Evolutionary conservation across 2,329 filamentous ascomycete species (phyloP), one percentile per base, ranked within the genome.

Genomic region (Epichloe hybrida): DNA sequence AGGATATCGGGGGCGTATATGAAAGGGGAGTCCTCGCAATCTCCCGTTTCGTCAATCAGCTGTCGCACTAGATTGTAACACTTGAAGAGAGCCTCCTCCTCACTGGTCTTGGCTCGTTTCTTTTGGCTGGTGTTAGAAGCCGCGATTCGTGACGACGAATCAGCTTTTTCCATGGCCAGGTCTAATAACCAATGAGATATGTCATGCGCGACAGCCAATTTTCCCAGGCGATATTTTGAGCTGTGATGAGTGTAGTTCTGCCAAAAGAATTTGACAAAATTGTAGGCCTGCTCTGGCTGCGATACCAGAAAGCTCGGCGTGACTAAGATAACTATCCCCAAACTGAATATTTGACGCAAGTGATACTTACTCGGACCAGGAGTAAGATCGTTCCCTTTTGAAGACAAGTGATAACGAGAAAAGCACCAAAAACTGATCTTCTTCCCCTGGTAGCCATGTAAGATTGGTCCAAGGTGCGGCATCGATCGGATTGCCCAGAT

Each of bases 1-100:
- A 83, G 75, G 1, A 55, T 61, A 3, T 66, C 57, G 13, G 72
- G 70, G 0, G 73, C 74, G 58, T 70, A 73, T 2, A 75, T 59
- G 5, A 81, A 57, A 3, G 70, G 65, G 21, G 53, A 39, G 27
- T 52, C 34, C 36, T 52, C 48, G 12, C 55, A 56, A 23, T 57
- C 54, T 37, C 49, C 38, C 20, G 54, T 42, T 13, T 45, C 49
- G 34, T 49, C 17, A 31, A 57, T 40, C 13, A 66, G 51, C 12
- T 53, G 45, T 48, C 47, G 55, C 9, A 62, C 12, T 8, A 61
- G 43, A 1, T 36, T 48, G 49, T 44, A 61, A 4, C 54, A 56
- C 51, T 66, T 64, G 12, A 50, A 53, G 27, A 57, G 47, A 4
- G 55, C 55, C 31, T 60, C 55, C 31, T 60, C 53, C 31, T 60